Evolutionary conservation across 805 yeast species (phyloP), one percentile per base, ranked within the genome.

Genomic region (Lipomyces chichibuensis): DNA sequence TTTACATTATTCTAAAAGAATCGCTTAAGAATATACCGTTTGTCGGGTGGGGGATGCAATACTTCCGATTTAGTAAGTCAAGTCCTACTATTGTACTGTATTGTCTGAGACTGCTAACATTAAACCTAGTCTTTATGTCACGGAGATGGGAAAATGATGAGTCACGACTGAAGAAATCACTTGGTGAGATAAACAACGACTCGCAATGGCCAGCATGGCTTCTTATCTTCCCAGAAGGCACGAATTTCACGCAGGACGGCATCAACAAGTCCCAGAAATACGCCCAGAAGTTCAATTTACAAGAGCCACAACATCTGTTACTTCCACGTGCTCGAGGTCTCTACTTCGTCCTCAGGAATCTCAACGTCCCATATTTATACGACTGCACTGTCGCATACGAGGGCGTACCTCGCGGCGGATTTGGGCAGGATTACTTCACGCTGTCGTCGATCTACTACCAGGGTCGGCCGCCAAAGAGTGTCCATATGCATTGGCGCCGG

Each of bases 181-280:
- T 92, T 64, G 78, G 80, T 17, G 81, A 80, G 55, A 80, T 89
- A n/a, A 89, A 87, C 74, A 74, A 78, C 25, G 78, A 82, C 71
- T 62, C 72, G 35, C 67, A 75, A 6, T 84, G 86, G 85, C 67
- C 90, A 2, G 87, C 88, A 69, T 87, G 89, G 82, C 77, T 95
- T 57, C 78, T 93, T 27, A 77, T 95, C 33, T 95, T 89, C 78
- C 99, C 99, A 1, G 99, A 95, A 77, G 99, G 99, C 4, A 95
- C 99, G 0, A 95, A 92, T 66, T 79, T 90, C 63, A 87, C 95
- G 51, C 82, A 81, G 4, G 83, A 85, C 67, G 91, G 97, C 1
- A 82, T 85, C 59, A 78, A 73, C 2, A 84, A 85, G 65, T 86
- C 93, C 8, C 81, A 80, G 20, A 80, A 76, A 7, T 95, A 81